These are phyloP conservation scores for Neurospora sp. DNA, from an alignment of 2,329 filamentous ascomycete genomes.

Conservation along the genomic window DNA sequence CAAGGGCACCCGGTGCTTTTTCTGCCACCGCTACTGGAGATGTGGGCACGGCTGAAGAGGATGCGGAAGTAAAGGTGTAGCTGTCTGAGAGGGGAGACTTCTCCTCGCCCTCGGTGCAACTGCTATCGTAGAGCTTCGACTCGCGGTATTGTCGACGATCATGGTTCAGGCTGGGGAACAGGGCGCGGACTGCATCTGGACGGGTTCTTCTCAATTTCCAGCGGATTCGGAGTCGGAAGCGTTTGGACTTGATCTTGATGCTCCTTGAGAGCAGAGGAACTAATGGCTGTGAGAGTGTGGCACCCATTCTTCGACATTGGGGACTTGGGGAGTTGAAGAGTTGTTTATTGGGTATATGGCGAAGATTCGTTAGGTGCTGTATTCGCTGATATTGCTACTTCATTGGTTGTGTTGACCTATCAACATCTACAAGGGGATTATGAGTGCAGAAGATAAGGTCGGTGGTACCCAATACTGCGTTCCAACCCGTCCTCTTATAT, in stretches of 20 bases:
- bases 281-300: neutral
- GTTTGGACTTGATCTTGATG: neutral
- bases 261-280: rapidly evolving
- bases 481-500: neutral
- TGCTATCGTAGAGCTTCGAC: neutral
- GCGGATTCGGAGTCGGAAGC: neutral
- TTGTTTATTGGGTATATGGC: neutral
- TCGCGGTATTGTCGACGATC: neutral
- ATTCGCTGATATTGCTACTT: too few species aligned
- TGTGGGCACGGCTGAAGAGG: neutral
- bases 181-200: neutral
- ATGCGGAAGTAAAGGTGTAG: neutral
- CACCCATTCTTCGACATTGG: neutral
- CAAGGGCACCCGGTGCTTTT: neutral
- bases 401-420: too few species aligned
- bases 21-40: neutral
- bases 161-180: neutral
- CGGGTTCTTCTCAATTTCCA: neutral
- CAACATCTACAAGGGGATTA: too few species aligned
- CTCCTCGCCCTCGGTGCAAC: neutral
- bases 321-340: too few species aligned
- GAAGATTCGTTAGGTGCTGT: too few species aligned
- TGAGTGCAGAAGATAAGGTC: too few species aligned
- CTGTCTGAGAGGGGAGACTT: neutral
- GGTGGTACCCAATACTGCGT: too few species aligned